Evolutionary conservation across 2,329 filamentous ascomycete genomes (phyloP).

Genomic region (Dactylellina haptotyla): DNA sequence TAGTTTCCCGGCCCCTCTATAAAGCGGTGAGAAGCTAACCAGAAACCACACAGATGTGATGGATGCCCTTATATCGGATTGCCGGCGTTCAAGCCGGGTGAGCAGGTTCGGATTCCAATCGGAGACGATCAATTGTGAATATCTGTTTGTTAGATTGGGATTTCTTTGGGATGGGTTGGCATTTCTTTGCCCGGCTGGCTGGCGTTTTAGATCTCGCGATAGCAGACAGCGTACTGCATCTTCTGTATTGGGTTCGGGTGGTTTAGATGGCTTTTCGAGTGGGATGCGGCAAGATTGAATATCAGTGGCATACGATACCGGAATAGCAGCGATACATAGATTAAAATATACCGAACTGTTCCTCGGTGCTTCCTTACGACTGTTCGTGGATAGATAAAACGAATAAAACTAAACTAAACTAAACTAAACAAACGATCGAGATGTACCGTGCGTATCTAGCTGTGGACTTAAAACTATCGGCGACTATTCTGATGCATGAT

Average conservation of each 20-base stretch:
- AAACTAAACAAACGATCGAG: not conserved
- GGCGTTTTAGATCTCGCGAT: not conserved
- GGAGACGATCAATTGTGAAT: slow-evolving; percentile 81
- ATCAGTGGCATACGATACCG: too few species aligned
- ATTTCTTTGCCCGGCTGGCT: not conserved
- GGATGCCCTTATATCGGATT: slow-evolving; percentile 87
- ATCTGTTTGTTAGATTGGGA: not conserved
- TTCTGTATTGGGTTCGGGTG: not conserved
- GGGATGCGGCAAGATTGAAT: not conserved
- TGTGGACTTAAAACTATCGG: too few species aligned
- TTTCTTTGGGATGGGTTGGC: slow-evolving; percentile 14
- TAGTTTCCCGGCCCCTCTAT: too few species aligned
- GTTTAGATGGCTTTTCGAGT: not conserved
- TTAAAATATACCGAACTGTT: too few species aligned
- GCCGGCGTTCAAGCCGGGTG: slow-evolving; percentile 94
- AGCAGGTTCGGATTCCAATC: slow-evolving; percentile 88
- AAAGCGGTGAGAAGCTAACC: not conserved
- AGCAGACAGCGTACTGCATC: not conserved
- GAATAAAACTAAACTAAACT: too few species aligned
- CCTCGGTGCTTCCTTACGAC: too few species aligned
- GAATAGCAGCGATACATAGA: too few species aligned
- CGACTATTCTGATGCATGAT: too few species aligned
- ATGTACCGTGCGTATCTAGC: not conserved
- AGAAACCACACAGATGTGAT: slow-evolving; percentile 65
- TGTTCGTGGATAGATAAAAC: too few species aligned